Evolutionary conservation across 495 filamentous ascomycete species (phyloP), one percentile per base, ranked within the genome.

Genomic region (Annulohypoxylon moriforme): DNA sequence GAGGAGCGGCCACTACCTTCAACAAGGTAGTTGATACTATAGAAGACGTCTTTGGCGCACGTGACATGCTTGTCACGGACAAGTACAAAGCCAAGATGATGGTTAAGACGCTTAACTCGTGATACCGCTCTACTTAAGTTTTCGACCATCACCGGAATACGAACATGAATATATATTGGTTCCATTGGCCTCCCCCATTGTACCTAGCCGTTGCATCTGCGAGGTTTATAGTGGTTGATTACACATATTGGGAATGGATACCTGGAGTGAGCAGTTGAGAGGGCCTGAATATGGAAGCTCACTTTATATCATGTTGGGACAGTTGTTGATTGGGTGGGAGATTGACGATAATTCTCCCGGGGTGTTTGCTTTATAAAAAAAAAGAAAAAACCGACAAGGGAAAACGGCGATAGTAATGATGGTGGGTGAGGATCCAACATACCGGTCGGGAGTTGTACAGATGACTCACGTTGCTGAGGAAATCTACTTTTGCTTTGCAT

Each of bases 1-100:
- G 89, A 49, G 96, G 96, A 16, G 93, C 94, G 0, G 94, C 92
- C 1, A 91, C 88, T 59, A 94, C 91, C 29, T 96, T 99, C 81
- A 84, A 92, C 73, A 89, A 88, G 71, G 91, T 97, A 6, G 85
- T 97, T n/a, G 91, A 93, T 33, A 87, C 89, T 3, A 83, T 98
- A 46, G 82, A 88, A 50, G 80, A 82, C 4, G 83, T 90, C 7
- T 87, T 94, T 70, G 79, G 78, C 69, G 78, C 78, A 38, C 85
- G 88, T 13, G 85, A 84, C 2, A 78, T 95, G 55, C 81, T 96
- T 20, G 86, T 96, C n/a, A 83, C 86, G 42, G 92, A 96, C 67
- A 79, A 90, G 84, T 71, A 87, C 66, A 88, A 89, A 81, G 76
- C 81, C 65, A 87, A 84, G 78, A 90, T 89, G 80, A 93, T 95